Base-by-base conservation (phyloP, 768 basidiomycete species). In the Lactifluus pinguis region DNA sequence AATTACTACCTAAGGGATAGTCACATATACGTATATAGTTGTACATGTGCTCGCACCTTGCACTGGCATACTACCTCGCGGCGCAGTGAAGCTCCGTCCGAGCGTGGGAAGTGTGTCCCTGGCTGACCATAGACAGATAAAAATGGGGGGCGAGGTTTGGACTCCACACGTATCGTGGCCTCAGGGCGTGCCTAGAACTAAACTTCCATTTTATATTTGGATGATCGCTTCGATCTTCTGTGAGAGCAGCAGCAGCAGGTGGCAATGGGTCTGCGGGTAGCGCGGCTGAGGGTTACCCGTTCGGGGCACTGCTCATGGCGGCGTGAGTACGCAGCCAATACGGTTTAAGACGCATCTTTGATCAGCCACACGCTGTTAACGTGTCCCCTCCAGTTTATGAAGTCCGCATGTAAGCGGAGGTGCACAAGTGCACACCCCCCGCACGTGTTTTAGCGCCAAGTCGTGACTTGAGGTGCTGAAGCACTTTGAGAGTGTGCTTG, bases 271-370 rank as follows among this genome's bases (percentile, higher is more conserved):
- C 32, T 34, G 36, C 25, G 19, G 25, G 41, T 38, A 47, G 36
- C 32, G 60, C 44, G 60, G 60, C 49, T 57, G 49, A 61, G 60
- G 60, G 55, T 61, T 61, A 57, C 60, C 55, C n/a, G 25, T 52
- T 61, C 13, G 3, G 2, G 49, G 50, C 32, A 52, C 36, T 17
- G 13, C 44, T 36, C 15, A 15, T 34, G 41, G 49, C 49, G 54
- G 41, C 48, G 53, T 55, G 53, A 50, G 54, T 45, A 38, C 38
- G 32, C n/a, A n/a, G n/a, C 44, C 55, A 32, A 47, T 48, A 15
- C 44, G 44, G 32, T 38, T 50, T 39, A 52, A 47, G 36, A 52
- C n/a, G 14, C 55, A 47, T 15, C 9, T 34, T n/a, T 42, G 55
- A 52, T 56, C 49, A 36, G 48, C 42, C 50, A 52, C 50, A 52